Evolutionary conservation across 2,329 filamentous ascomycete genomes (phyloP).

Genomic region (Arthrobotrys megalospora): DNA sequence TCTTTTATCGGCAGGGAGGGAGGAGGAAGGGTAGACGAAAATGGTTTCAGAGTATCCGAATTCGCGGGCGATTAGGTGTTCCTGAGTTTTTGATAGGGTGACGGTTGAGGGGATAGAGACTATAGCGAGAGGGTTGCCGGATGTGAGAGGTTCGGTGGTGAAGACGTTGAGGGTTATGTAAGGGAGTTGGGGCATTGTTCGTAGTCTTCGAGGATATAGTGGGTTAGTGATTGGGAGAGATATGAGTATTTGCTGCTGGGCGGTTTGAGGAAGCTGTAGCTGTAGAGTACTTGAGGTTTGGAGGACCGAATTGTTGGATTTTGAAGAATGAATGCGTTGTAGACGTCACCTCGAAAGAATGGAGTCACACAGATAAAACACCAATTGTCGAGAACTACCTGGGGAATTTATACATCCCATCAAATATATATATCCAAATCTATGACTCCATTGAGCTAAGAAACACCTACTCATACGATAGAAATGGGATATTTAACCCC

Average conservation of each 20-base stretch:
- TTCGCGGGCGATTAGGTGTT: conserved; percentile 75
- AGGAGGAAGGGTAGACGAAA: conserved; percentile 67
- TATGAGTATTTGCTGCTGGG: too few relatives aligned
- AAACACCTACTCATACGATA: too few relatives aligned
- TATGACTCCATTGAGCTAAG: too few relatives aligned
- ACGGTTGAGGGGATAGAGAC: conserved; percentile 71
- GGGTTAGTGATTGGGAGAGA: too few relatives aligned
- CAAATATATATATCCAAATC: background rate
- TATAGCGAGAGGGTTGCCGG: conserved; percentile 76
- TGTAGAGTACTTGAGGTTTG: background rate
- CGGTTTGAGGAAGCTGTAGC: background rate
- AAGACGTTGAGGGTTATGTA: conserved; percentile 75
- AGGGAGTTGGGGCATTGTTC: conserved; percentile 45
- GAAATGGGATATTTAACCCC: too few relatives aligned
- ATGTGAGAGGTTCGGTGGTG: conserved; percentile 73
- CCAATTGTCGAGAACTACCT: too few relatives aligned
- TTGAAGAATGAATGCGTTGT: conserved; percentile 27
- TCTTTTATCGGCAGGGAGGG: conserved; percentile 68
- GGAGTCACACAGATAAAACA: background rate
- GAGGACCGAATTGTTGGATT: conserved; percentile 38
- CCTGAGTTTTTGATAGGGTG: conserved; percentile 71
- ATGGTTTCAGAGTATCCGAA: conserved; percentile 78
- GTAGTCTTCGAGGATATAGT: background rate
- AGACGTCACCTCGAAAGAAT: conserved; percentile 13
- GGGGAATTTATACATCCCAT: too few relatives aligned